Evolutionary conservation across 1,284 basidiomycete species (phyloP).

Genomic region (Malassezia slooffiae): DNA sequence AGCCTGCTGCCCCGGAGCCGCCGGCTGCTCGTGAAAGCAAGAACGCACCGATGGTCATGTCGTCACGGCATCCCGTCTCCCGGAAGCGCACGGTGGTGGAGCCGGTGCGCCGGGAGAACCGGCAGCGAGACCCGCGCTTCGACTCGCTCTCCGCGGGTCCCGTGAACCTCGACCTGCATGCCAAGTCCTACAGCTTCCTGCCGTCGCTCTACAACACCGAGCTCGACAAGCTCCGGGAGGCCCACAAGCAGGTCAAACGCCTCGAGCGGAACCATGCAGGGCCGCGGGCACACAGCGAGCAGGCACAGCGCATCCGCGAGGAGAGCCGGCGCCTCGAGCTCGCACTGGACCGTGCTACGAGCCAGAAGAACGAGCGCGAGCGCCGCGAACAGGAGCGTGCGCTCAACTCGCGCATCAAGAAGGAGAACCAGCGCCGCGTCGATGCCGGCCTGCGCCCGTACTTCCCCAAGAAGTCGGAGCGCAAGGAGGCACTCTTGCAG

Average conservation of each 20-base stretch:
- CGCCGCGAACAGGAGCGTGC: conserved; percentile 52
- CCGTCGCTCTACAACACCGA: conserved; percentile 60
- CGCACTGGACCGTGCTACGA: conserved; percentile 66
- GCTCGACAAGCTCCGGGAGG: conserved; percentile 57
- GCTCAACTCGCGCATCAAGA: conserved; percentile 53
- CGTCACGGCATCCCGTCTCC: conserved; percentile 74
- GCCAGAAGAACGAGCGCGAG: conserved; percentile 56
- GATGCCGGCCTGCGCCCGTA: conserved; percentile 50
- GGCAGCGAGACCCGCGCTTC: conserved; percentile 80
- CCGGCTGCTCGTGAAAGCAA: conserved; percentile 61
- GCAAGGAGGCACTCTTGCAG: conserved; percentile 5
- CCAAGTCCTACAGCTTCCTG: conserved; percentile 68
- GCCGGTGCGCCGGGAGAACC: conserved; percentile 51
- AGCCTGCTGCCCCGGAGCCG: conserved; percentile 14
- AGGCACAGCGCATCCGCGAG: conserved; percentile 49
- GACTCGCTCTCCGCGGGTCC: conserved; percentile 61
- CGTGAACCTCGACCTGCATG: conserved; percentile 60
- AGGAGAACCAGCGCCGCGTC: conserved; percentile 36
- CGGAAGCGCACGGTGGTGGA: conserved; percentile 67
- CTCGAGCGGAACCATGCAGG: conserved; percentile 58
- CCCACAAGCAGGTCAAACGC: conserved; percentile 60
- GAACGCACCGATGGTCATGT: conserved; percentile 78
- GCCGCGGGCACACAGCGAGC: conserved; percentile 56
- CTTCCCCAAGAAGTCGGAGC: conserved; percentile 64
- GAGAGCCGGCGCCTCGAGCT: conserved; percentile 68